These are phyloP conservation scores for Pisolithus microcarpus DNA, from an alignment of 768 basidiomycete species.

Conservation along the genomic window DNA sequence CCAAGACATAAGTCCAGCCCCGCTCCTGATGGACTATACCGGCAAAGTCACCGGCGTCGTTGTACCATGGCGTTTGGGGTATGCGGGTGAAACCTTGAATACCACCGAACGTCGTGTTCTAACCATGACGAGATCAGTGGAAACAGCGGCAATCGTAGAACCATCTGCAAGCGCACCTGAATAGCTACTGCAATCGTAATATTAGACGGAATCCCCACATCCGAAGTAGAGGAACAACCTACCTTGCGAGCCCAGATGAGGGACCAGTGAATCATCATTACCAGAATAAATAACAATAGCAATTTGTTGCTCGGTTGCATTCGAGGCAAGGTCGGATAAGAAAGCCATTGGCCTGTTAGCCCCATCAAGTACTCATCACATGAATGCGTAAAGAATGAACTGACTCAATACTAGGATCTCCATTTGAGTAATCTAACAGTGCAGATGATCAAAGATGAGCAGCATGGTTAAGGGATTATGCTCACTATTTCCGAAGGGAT, in stretches of 20 bases:
- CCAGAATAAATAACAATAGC: conserved; percentile 57
- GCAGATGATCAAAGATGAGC: neutral
- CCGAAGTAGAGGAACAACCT: conserved; percentile 6
- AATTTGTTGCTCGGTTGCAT: conserved; percentile 46
- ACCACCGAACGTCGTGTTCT: conserved; percentile 79
- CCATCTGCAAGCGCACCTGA: conserved; percentile 33
- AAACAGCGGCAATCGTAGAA: neutral
- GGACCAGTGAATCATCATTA: conserved; percentile 61
- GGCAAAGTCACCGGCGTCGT: conserved; percentile 50
- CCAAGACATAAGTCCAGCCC: conserved; percentile 41
- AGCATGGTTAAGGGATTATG: neutral
- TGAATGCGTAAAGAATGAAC: conserved; percentile 4
- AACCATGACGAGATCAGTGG: neutral
- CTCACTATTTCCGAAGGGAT: conserved; percentile 30
- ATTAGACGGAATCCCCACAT: neutral
- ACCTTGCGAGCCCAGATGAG: conserved; percentile 62
- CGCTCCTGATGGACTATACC: conserved; percentile 74
- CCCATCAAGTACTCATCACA: conserved; percentile 5
- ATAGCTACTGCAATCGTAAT: conserved; percentile 42
- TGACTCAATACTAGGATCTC: conserved; percentile 31
- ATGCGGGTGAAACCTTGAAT: conserved; percentile 65
- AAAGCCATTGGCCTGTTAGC: conserved; percentile 51
- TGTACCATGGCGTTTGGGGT: conserved; percentile 63
- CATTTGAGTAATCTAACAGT: conserved; percentile 11
- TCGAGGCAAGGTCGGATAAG: conserved; percentile 58